Conservation (phyloP, 371 early-diverging fungal genomes). For the Thermomucor indicae-seudaticae region DNA sequence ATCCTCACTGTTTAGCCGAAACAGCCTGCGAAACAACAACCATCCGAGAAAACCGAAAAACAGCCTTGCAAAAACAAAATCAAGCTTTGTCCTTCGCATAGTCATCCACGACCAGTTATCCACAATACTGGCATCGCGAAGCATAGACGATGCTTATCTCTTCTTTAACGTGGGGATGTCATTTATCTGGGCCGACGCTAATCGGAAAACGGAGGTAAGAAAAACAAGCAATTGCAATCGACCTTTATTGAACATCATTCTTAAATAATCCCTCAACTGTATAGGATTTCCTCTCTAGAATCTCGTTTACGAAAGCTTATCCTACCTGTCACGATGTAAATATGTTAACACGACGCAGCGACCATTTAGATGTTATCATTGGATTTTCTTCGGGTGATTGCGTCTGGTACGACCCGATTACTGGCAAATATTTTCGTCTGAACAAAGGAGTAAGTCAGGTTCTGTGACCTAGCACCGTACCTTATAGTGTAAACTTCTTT, state of each 20-base stretch:
- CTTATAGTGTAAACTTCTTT: no score
- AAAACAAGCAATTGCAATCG: neutral
- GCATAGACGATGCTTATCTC: constrained; percentile 60
- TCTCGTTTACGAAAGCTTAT: constrained; percentile 74
- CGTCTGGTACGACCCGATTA: constrained; percentile 76
- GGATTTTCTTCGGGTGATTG: constrained; percentile 86
- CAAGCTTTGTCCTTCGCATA: constrained; percentile 76
- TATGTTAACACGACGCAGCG: constrained; percentile 55
- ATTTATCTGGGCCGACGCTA: constrained; percentile 69
- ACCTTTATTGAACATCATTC: neutral
- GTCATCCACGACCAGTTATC: constrained; percentile 76
- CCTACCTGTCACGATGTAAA: constrained; percentile 91
- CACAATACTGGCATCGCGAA: constrained; percentile 61
- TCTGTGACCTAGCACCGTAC: no score
- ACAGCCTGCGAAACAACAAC: constrained; percentile 14
- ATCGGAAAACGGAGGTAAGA: constrained; percentile 51
- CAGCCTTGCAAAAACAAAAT: constrained; percentile 60
- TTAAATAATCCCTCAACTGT: neutral
- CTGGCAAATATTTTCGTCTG: constrained; percentile 58
- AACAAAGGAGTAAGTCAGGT: constrained; percentile 34
- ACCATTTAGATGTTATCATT: constrained; percentile 70
- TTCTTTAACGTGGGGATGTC: constrained; percentile 74
- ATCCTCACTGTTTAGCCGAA: constrained; percentile 12
- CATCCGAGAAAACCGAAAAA: constrained; percentile 53
- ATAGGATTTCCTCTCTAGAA: constrained; percentile 74